phyloP scores from a whole-genome alignment of 495 filamentous ascomycete genomes.

The Cenococcum geophilum region DNA sequence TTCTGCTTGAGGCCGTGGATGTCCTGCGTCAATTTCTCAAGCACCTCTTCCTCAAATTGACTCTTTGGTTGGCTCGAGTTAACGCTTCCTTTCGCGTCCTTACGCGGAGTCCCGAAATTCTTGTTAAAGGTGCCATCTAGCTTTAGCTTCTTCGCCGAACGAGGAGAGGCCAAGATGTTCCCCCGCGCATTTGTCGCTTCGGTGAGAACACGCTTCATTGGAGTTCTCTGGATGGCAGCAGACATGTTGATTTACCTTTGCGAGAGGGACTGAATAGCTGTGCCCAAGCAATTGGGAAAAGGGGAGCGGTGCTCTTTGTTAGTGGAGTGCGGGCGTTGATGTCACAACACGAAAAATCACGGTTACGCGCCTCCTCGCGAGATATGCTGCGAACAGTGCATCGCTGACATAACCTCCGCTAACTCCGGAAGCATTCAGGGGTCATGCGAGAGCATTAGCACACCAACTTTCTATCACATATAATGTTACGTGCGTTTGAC shows the following conservation, averaged over 20 bases:
- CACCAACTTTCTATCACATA: too few relatives aligned
- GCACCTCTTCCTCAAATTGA: slow-evolving; percentile 81
- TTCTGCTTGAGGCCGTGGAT: slow-evolving; percentile 73
- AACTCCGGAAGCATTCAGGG: too few relatives aligned
- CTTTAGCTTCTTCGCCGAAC: slow-evolving; percentile 68
- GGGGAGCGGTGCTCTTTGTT: not conserved
- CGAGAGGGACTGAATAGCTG: not conserved
- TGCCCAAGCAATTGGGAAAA: not conserved
- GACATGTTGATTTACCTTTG: slow-evolving; percentile 40
- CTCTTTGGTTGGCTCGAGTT: slow-evolving; percentile 82
- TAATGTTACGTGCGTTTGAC: too few relatives aligned
- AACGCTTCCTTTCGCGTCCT: slow-evolving; percentile 52
- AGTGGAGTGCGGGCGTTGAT: slow-evolving; percentile 8
- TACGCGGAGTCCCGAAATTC: slow-evolving; percentile 39
- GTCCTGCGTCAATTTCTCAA: slow-evolving; percentile 92
- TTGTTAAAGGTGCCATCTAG: slow-evolving; percentile 46
- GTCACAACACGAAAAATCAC: slow-evolving; percentile 12
- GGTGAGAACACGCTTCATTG: slow-evolving; percentile 54
- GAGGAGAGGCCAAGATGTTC: slow-evolving; percentile 47
- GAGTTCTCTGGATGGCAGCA: slow-evolving; percentile 43
- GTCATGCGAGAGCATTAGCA: too few relatives aligned
- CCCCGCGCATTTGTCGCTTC: slow-evolving; percentile 51
- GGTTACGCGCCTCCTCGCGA: not conserved
- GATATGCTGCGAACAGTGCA: too few relatives aligned
- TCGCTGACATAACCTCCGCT: too few relatives aligned